Conservation (phyloP, 768 basidiomycete genomes). For the Boletus huronensis region DNA sequence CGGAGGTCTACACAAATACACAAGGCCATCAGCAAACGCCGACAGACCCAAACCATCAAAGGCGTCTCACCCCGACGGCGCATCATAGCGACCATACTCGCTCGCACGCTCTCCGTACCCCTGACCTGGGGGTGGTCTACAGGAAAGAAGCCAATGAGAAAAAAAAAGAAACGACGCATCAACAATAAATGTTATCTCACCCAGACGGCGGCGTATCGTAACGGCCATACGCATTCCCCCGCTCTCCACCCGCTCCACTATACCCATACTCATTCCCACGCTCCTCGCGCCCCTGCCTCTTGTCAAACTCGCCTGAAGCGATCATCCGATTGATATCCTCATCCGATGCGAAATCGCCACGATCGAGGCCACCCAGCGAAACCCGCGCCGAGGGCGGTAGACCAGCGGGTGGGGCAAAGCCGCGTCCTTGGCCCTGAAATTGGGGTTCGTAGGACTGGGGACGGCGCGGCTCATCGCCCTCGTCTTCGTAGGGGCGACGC, state of each 20-base stretch:
- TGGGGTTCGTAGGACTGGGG: background rate
- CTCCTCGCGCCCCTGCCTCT: background rate
- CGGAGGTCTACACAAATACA: conserved; percentile 1
- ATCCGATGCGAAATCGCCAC: conserved; percentile 30
- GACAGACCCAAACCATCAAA: background rate
- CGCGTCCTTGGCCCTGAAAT: background rate
- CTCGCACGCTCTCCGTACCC: background rate
- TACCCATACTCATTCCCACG: background rate
- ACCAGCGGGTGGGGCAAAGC: conserved; percentile 3
- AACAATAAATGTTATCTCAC: background rate
- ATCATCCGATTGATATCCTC: conserved; percentile 25
- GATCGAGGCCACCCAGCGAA: conserved; percentile 18
- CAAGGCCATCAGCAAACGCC: background rate
- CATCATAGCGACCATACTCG: conserved; percentile 9
- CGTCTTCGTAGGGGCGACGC: background rate
- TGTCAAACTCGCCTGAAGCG: conserved; percentile 10
- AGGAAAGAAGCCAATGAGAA: background rate
- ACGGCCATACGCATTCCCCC: background rate
- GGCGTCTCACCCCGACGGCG: conserved; percentile 13
- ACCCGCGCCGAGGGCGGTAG: conserved; percentile 1
- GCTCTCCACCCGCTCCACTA: background rate
- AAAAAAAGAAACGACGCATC: background rate
- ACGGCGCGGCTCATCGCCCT: background rate
- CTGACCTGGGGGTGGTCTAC: conserved; percentile 10
- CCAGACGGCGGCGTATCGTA: conserved; percentile 7